These are phyloP conservation scores for Cystoisospora suis DNA, from an alignment of 169 alveolate genomes.

Conservation along the genomic window DNA sequence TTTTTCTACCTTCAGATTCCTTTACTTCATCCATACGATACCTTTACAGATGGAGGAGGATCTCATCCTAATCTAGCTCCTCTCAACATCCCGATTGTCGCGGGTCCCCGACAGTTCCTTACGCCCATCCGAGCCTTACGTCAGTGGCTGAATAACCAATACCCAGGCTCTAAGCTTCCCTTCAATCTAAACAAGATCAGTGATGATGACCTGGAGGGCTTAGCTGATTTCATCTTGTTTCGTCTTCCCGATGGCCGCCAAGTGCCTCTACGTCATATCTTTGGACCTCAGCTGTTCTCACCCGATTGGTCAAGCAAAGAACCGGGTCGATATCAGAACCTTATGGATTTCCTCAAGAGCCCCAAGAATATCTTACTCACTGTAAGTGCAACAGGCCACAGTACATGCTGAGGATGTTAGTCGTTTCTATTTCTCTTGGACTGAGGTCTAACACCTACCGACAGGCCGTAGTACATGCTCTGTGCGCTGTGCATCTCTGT, in stretches of 20 bases:
- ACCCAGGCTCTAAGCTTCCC: conserved; percentile 4
- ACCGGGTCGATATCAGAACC: not conserved
- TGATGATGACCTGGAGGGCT: conserved; percentile 9
- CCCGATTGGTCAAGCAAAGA: not conserved
- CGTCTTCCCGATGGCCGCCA: not conserved
- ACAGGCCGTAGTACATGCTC: no score
- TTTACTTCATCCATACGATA: not conserved
- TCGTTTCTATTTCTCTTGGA: no score
- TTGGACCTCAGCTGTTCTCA: not conserved
- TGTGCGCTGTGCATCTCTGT: not conserved
- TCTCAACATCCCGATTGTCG: not conserved
- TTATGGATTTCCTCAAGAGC: not conserved
- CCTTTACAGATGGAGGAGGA: not conserved
- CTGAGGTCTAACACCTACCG: no score
- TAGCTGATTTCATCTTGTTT: not conserved
- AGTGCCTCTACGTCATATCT: not conserved
- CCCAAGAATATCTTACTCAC: not conserved
- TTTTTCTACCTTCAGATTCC: not conserved
- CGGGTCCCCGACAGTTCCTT: conserved; percentile 2
- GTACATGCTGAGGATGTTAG: no score
- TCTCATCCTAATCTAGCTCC: not conserved
- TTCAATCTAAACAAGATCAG: not conserved
- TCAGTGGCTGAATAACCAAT: not conserved
- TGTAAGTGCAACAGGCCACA: not conserved
- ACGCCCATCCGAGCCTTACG: not conserved